A percentile compares a stretch with the other conserved stretches of the same genome.
These are phyloP conservation scores for Somion occarium DNA, from an alignment of 1,284 basidiomycete species.

Conservation along the genomic window DNA sequence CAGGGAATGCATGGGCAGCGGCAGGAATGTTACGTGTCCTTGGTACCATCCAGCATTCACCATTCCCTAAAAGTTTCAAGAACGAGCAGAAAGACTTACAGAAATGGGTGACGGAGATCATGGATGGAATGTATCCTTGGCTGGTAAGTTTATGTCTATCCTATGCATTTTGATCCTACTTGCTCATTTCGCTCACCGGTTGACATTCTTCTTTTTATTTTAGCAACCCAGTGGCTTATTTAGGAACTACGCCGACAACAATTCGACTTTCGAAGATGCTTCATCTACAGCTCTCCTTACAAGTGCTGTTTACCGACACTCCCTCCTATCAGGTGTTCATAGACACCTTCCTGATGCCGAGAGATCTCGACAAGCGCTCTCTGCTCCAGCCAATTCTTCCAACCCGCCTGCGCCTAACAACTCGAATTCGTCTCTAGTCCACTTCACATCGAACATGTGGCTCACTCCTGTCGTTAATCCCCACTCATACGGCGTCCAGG, in stretches of 20 bases:
- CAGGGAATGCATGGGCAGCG: conserved; percentile 84
- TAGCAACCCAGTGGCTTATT: conserved; percentile 57
- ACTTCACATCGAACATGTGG: conserved; percentile 51
- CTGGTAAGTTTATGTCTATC: conserved; percentile 32
- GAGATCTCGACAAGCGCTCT: conserved; percentile 45
- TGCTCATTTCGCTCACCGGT: background rate
- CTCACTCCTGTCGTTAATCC: conserved; percentile 53
- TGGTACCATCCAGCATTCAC: conserved; percentile 65
- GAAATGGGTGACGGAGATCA: conserved; percentile 70
- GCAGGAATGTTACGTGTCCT: conserved; percentile 84
- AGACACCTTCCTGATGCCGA: conserved; percentile 56
- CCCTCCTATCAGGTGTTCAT: conserved; percentile 46
- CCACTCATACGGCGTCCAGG: conserved; percentile 31
- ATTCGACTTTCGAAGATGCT: conserved; percentile 66
- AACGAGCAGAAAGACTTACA: conserved; percentile 56
- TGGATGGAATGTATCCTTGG: conserved; percentile 61
- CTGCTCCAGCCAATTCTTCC: conserved; percentile 16
- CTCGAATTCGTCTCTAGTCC: conserved; percentile 25
- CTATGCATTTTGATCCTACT: background rate
- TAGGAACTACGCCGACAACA: conserved; percentile 71
- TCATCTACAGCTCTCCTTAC: conserved; percentile 75
- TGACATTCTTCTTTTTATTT: conserved; percentile 5
- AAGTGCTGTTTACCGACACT: conserved; percentile 69
- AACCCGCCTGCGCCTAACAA: conserved; percentile 12
- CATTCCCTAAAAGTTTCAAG: conserved; percentile 44